These are phyloP conservation scores for Cytospora chrysosperma DNA, from an alignment of 2,329 filamentous ascomycete genomes.

Conservation along the genomic window DNA sequence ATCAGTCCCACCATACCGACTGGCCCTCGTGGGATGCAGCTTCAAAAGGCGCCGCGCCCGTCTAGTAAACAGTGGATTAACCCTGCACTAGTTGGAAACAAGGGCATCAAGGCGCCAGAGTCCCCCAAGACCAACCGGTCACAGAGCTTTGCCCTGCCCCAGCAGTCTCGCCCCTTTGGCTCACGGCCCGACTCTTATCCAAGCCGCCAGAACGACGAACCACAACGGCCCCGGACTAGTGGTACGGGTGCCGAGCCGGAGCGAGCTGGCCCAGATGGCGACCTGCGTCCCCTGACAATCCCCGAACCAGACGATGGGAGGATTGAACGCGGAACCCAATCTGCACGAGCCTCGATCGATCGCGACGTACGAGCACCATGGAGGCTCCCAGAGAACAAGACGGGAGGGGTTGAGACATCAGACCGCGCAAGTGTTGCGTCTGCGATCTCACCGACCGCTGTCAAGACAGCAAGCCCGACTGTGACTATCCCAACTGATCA, in stretches of 20 bases:
- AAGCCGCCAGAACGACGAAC: slow-evolving; percentile 43
- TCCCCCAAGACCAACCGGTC: slow-evolving; percentile 53
- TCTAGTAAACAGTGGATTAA: slow-evolving; percentile 63
- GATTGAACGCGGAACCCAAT: slow-evolving; percentile 41
- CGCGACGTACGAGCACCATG: slow-evolving; percentile 29
- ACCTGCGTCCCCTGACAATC: slow-evolving; percentile 41
- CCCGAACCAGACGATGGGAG: slow-evolving; percentile 49
- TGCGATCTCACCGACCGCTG: slow-evolving; percentile 21
- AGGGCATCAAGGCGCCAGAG: slow-evolving; percentile 43
- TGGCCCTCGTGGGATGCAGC: slow-evolving; percentile 52
- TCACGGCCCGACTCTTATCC: slow-evolving; percentile 37
- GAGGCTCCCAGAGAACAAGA: slow-evolving; percentile 26
- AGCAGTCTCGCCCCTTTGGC: slow-evolving; percentile 34
- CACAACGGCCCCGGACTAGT: slow-evolving; percentile 52
- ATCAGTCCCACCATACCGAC: slow-evolving; percentile 51
- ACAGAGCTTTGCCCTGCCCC: slow-evolving; percentile 48
- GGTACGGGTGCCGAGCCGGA: slow-evolving; percentile 49
- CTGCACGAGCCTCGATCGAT: slow-evolving; percentile 34
- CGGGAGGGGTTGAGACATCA: slow-evolving; percentile 24
- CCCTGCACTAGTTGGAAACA: slow-evolving; percentile 44
- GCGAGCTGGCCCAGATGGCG: slow-evolving; percentile 34
- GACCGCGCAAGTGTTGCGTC: slow-evolving; percentile 24
- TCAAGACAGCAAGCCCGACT: slow-evolving; percentile 21
- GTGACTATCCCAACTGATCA: slow-evolving; percentile 15
- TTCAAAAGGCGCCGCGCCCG: slow-evolving; percentile 43